phyloP scores from a whole-genome alignment of 2,329 filamentous ascomycete genomes.

The Coniochaeta sp. region DNA sequence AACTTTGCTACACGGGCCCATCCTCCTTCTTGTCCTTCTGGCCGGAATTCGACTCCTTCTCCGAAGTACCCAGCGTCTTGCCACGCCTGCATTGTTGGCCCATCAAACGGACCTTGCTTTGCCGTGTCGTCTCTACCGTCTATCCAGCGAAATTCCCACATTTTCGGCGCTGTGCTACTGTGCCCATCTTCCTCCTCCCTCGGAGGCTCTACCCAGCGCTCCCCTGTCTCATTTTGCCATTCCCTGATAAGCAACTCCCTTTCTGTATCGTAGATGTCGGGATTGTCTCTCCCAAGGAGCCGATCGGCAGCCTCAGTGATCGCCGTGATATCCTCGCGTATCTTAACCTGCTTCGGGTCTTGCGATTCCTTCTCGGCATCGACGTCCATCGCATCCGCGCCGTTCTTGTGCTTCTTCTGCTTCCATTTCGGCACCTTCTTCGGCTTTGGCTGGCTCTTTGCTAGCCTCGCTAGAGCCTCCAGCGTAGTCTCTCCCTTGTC shows the following conservation, averaged over 20 bases:
- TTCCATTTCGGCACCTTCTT: constrained; percentile 59
- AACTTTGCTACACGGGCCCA: constrained; percentile 42
- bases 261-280: constrained; percentile 88
- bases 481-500: constrained; percentile 79
- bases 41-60: constrained; percentile 75
- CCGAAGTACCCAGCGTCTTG: constrained; percentile 87
- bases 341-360: constrained; percentile 60
- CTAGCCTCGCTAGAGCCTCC: constrained; percentile 78
- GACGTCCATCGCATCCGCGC: constrained; percentile 60
- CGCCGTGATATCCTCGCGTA: constrained; percentile 67
- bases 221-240: constrained; percentile 77
- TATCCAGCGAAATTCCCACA: constrained; percentile 92
- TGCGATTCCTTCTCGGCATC: constrained; percentile 50
- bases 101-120: constrained; percentile 82
- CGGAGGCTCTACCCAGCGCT: constrained; percentile 60
- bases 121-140: constrained; percentile 75
- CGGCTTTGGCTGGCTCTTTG: constrained; percentile 54
- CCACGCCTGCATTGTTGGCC: constrained; percentile 82
- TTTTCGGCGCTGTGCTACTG: constrained; percentile 20
- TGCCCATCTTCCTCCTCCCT: constrained; percentile 21
- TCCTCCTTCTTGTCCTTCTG: constrained; percentile 41
- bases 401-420: constrained; percentile 57
- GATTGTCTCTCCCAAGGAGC: constrained; percentile 71
- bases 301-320: constrained; percentile 89
- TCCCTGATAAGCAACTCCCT: constrained; percentile 76